Percentiles rank a stretch among this genome's conserved stretches.
phyloP scores from a whole-genome alignment of 805 yeast genomes.

The Metahyphopichia silvanorum region DNA sequence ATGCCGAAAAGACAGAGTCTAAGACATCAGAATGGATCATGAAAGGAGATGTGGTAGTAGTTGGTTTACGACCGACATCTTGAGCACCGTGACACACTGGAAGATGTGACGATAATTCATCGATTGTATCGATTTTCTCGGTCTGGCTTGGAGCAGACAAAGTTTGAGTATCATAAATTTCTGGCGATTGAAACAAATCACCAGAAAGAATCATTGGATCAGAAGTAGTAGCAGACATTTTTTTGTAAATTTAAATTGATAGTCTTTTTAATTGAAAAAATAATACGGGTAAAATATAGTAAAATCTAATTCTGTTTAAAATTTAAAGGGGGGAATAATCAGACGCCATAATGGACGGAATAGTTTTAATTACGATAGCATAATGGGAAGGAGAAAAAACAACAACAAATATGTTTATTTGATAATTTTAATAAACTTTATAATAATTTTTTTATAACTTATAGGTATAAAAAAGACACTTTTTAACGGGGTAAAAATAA shows the following conservation, averaged over 20 bases:
- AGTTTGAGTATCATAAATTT: slow-evolving; percentile 16
- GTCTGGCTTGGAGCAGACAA: slow-evolving; percentile 3
- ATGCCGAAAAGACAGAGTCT: slow-evolving; percentile 47
- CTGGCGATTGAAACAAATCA: slow-evolving; percentile 23
- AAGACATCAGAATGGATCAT: slow-evolving; percentile 51
- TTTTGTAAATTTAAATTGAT: slow-evolving; percentile 8
- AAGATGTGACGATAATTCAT: slow-evolving; percentile 23
- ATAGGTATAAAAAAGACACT: slow-evolving; percentile 7
- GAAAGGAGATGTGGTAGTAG: slow-evolving; percentile 38
- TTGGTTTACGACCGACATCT: slow-evolving; percentile 4
- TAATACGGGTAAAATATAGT: slow-evolving; percentile 6
- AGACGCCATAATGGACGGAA: slow-evolving; percentile 34
- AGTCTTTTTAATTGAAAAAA: slow-evolving; percentile 8
- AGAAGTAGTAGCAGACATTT: slow-evolving; percentile 21
- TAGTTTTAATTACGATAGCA: slow-evolving; percentile 28
- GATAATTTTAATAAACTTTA: slow-evolving; percentile 11
- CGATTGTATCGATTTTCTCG: slow-evolving; percentile 8
- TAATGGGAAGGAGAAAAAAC: slow-evolving; percentile 23
- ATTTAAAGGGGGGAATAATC: slow-evolving; percentile 8
- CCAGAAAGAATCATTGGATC: slow-evolving; percentile 18
- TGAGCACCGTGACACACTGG: slow-evolving; percentile 11
- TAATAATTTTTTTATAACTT: slow-evolving; percentile 4
- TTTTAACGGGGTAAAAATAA: slow-evolving; percentile 7
- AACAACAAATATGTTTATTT: slow-evolving; percentile 18
- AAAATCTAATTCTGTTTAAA: too few species aligned